phyloP scores from a whole-genome alignment of 164 flowering plant genomes.

The Platanus orientalis region DNA sequence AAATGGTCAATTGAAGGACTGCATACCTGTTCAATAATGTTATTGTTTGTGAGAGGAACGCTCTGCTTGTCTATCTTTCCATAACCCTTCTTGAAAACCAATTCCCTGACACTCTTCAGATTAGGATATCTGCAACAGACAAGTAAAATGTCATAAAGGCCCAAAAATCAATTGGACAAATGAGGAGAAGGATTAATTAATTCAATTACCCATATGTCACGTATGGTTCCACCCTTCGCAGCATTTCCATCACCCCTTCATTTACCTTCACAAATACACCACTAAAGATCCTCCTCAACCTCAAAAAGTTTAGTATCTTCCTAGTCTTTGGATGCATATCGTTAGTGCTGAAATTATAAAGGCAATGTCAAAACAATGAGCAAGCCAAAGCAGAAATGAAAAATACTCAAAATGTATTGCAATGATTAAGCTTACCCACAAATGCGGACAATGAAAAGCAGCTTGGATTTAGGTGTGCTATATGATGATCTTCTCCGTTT shows the following conservation, averaged over 20 bases:
- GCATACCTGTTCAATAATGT: slow-evolving; percentile 73
- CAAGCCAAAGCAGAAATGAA: neutral
- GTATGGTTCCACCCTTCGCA: slow-evolving; percentile 71
- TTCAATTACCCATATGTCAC: slow-evolving; percentile 75
- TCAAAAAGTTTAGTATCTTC: slow-evolving; percentile 48
- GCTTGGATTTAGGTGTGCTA: slow-evolving; percentile 32
- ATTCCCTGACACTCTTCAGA: slow-evolving; percentile 68
- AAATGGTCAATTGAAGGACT: neutral
- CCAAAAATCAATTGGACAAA: neutral
- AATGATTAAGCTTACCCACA: slow-evolving; percentile 47
- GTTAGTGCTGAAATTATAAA: slow-evolving; percentile 39
- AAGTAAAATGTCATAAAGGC: neutral
- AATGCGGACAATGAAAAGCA: slow-evolving; percentile 73
- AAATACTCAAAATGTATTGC: neutral
- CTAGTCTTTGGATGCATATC: slow-evolving; percentile 64
- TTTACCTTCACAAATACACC: slow-evolving; percentile 71
- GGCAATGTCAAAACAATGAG: neutral
- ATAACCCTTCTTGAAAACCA: slow-evolving; percentile 77
- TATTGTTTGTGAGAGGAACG: slow-evolving; percentile 79
- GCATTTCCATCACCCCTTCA: slow-evolving; percentile 44
- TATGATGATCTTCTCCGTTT: slow-evolving; percentile 27
- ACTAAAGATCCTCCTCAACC: slow-evolving; percentile 38
- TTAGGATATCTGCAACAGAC: slow-evolving; percentile 63
- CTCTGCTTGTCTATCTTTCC: slow-evolving; percentile 46
- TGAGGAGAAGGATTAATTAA: neutral